Conservation (phyloP, 1,139 yeast genomes). For the Casaregolazyma suthepensis region DNA sequence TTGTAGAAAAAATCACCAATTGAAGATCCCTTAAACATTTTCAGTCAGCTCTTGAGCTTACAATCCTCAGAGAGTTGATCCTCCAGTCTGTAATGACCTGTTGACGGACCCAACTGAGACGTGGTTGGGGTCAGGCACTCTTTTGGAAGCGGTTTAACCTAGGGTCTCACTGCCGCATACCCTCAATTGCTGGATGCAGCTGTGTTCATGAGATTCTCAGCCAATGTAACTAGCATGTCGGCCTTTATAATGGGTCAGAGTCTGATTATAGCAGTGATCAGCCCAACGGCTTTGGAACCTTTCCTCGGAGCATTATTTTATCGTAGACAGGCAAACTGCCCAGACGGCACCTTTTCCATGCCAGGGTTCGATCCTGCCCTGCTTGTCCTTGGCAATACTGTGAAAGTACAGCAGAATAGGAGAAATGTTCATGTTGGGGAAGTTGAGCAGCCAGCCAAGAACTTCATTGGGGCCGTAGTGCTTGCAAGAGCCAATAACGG, state of each 20-base stretch:
- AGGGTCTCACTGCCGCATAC: neutral
- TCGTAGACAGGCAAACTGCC: neutral
- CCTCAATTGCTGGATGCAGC: neutral
- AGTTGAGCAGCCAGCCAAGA: neutral
- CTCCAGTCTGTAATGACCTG: conserved; percentile 9
- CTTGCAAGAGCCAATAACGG: neutral
- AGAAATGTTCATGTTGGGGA: neutral
- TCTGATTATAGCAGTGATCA: neutral
- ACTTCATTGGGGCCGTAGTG: neutral
- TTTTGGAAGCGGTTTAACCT: neutral
- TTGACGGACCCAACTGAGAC: neutral
- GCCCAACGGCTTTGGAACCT: neutral
- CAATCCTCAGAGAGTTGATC: conserved; percentile 13
- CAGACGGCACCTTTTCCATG: neutral
- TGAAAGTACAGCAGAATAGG: neutral
- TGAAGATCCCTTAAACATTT: neutral
- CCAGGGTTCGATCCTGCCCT: neutral
- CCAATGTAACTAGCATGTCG: neutral
- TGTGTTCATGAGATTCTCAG: neutral
- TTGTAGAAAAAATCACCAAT: neutral
- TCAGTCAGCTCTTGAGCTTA: conserved; percentile 8
- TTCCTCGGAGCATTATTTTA: neutral
- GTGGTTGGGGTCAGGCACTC: neutral
- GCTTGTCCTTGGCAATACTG: neutral
- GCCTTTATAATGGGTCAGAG: neutral